phyloP scores from a whole-genome alignment of 768 basidiomycete genomes.

The Naganishia vishniacii region DNA sequence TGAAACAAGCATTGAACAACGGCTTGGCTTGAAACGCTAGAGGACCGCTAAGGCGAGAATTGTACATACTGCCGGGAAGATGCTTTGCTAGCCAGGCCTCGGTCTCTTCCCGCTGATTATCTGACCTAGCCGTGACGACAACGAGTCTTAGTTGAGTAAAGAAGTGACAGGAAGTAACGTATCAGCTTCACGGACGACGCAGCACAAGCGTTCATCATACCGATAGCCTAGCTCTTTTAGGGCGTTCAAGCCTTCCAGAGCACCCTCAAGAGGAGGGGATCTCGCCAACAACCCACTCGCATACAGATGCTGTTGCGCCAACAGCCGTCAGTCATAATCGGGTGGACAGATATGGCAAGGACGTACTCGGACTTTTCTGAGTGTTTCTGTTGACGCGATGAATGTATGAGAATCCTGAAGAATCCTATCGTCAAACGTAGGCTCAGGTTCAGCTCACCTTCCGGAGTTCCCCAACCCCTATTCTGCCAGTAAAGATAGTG shows the following conservation, averaged over 20 bases:
- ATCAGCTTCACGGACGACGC: neutral
- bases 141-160: constrained; percentile 53
- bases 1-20: neutral
- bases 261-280: constrained; percentile 39
- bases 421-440: neutral
- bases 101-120: constrained; percentile 57
- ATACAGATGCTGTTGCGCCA: constrained; percentile 28
- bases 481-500: constrained; percentile 49
- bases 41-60: neutral
- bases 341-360: neutral
- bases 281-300: constrained; percentile 37
- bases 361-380: constrained; percentile 21
- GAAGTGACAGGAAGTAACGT: too few species aligned
- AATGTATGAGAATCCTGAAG: too few species aligned
- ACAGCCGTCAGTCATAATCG: neutral
- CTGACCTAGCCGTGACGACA: constrained; percentile 68
- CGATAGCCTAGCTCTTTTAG: constrained; percentile 62
- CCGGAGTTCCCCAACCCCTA: constrained; percentile 43
- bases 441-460: constrained; percentile 3
- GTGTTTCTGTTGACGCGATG: constrained; percentile 4
- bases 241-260: constrained; percentile 47
- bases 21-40: neutral
- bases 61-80: constrained; percentile 56
- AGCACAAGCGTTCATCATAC: constrained; percentile 26
- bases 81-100: constrained; percentile 64